phyloP scores from a whole-genome alignment of 2,329 filamentous ascomycete species.

The Scorias spongiosa region DNA sequence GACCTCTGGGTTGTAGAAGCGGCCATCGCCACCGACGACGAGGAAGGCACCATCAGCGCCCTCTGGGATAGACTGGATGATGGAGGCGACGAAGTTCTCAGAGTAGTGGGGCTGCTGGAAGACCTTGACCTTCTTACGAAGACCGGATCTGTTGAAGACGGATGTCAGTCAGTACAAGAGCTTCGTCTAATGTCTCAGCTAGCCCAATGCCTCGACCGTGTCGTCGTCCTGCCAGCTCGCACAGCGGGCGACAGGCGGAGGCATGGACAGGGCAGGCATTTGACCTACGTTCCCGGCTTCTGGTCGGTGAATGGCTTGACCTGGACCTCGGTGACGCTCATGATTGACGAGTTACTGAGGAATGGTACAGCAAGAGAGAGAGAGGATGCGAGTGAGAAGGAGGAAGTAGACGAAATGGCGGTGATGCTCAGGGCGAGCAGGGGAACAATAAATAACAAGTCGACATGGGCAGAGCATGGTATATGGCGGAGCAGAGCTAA shows the following conservation, averaged over 20 bases:
- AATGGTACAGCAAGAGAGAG: not conserved
- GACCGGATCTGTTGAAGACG: slow-evolving; percentile 56
- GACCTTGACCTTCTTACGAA: slow-evolving; percentile 96
- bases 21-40: slow-evolving; percentile 93
- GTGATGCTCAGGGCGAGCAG: too few species aligned
- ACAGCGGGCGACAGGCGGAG: slow-evolving; percentile 2
- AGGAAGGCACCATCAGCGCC: slow-evolving; percentile 76
- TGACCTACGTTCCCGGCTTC: slow-evolving; percentile 93
- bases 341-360: slow-evolving; percentile 23
- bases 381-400: not conserved
- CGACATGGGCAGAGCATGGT: too few species aligned
- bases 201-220: not conserved
- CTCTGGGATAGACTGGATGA: slow-evolving; percentile 91
- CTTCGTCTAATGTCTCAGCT: not conserved
- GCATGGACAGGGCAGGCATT: slow-evolving; percentile 5
- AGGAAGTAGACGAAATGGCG: too few species aligned
- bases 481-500: too few species aligned
- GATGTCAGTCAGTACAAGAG: slow-evolving; percentile 5
- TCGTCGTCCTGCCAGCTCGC: not conserved
- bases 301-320: slow-evolving; percentile 84
- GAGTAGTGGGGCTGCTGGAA: slow-evolving; percentile 94
- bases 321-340: slow-evolving; percentile 66
- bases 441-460: too few species aligned
- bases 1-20: slow-evolving; percentile 94
- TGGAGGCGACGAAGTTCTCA: slow-evolving; percentile 87